Conservation (phyloP, 176 grass and related monocot genomes). For the Bonia amplexicaulis region DNA sequence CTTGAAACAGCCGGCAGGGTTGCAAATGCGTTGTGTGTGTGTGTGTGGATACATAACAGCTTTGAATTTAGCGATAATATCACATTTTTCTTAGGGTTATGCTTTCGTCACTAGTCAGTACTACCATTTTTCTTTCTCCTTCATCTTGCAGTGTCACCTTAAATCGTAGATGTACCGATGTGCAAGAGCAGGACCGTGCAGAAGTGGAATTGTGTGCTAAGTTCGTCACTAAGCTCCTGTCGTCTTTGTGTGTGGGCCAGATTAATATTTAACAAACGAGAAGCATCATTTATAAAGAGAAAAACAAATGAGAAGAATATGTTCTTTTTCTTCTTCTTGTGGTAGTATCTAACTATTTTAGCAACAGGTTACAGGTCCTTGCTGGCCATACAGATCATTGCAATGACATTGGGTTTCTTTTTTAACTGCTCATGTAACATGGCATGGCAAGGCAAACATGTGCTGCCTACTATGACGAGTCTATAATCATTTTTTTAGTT, state of each 20-base stretch:
- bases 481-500: conserved; percentile 6
- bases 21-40: background rate
- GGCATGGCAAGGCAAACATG: background rate
- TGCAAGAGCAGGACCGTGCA: conserved; percentile 1
- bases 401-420: background rate
- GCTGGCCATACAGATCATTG: conserved; percentile 2
- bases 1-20: background rate
- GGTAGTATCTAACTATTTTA: background rate
- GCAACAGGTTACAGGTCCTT: background rate
- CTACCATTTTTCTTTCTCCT: conserved; percentile 5
- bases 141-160: background rate
- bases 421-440: background rate
- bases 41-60: background rate
- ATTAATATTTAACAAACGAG: background rate
- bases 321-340: background rate
- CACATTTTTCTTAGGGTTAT: background rate
- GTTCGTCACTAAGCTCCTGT: conserved; percentile 2
- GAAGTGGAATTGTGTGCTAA: conserved; percentile 4
- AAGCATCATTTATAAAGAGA: background rate
- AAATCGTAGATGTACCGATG: background rate
- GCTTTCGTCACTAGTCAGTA: background rate
- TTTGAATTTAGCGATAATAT: background rate
- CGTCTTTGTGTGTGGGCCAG: background rate
- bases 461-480: background rate
- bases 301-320: background rate